Evolutionary conservation across 768 basidiomycete species (phyloP).

Genomic region (Clavaria fumosa): DNA sequence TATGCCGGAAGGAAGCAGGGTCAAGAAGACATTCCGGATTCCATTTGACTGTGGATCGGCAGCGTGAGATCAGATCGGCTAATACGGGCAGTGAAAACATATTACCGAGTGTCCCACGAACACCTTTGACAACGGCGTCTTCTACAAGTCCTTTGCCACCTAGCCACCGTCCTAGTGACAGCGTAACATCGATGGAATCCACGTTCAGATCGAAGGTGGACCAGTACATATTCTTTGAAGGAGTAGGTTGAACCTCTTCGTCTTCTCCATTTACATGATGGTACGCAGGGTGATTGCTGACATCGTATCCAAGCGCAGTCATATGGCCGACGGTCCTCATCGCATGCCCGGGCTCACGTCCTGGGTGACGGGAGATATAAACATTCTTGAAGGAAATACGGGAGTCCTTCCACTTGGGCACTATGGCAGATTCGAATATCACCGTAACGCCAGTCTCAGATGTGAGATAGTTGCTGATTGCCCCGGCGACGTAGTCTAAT

Average conservation of each 20-base stretch:
- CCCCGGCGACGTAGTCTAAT: constrained; percentile 69
- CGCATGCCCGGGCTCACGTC: constrained; percentile 10
- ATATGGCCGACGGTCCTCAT: constrained; percentile 29
- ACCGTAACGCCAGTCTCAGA: constrained; percentile 86
- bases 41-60: constrained; percentile 77
- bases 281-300: constrained; percentile 62
- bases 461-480: constrained; percentile 86
- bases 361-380: constrained; percentile 73
- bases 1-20: constrained; percentile 69
- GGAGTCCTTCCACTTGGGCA: constrained; percentile 95
- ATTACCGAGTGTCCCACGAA: constrained; percentile 82
- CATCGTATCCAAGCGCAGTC: constrained; percentile 58
- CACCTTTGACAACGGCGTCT: constrained; percentile 85
- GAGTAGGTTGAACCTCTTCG: constrained; percentile 32
- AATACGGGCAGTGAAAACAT: constrained; percentile 4
- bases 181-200: constrained; percentile 88
- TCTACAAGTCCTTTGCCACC: constrained; percentile 90
- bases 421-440: constrained; percentile 94
- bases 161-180: constrained; percentile 84
- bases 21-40: constrained; percentile 70
- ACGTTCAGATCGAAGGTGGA: constrained; percentile 89
- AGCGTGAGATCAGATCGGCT: constrained; percentile 2
- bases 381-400: constrained; percentile 95
- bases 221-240: constrained; percentile 52
- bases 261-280: constrained; percentile 36